Conservation (phyloP, 768 basidiomycete genomes). For the Rhizopogon rudus region DNA sequence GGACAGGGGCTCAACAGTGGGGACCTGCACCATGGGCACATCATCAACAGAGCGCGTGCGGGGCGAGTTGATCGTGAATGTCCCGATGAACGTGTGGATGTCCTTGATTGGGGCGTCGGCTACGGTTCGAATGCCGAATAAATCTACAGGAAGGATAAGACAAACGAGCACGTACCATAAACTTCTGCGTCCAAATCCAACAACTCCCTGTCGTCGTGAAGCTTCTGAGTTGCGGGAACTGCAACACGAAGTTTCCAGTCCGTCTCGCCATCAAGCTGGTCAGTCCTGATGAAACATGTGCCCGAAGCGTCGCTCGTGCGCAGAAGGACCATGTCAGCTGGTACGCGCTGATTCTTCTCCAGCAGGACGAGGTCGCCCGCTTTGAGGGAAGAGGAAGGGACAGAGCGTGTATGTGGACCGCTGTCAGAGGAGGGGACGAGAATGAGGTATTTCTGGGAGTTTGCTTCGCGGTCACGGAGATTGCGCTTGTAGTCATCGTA, state of each 20-base stretch:
- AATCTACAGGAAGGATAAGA: background rate
- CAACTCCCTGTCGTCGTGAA: conserved; percentile 49
- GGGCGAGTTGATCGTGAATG: conserved; percentile 68
- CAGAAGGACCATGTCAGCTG: conserved; percentile 88
- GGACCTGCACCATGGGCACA: conserved; percentile 35
- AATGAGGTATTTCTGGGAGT: conserved; percentile 86
- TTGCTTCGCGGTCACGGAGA: conserved; percentile 89
- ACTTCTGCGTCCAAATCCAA: conserved; percentile 77
- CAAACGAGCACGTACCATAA: conserved; percentile 55
- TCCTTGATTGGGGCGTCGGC: conserved; percentile 97
- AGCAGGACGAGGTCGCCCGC: conserved; percentile 89
- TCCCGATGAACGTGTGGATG: conserved; percentile 93
- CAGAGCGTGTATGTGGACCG: conserved; percentile 58
- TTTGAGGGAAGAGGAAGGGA: conserved; percentile 82
- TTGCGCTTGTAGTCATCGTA: conserved; percentile 97
- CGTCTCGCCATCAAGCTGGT: conserved; percentile 97
- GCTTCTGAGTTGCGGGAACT: conserved; percentile 75
- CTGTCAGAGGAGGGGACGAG: conserved; percentile 52
- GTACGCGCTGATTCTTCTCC: conserved; percentile 97
- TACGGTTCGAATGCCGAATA: conserved; percentile 20
- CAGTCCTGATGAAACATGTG: conserved; percentile 95
- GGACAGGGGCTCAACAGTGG: conserved; percentile 76
- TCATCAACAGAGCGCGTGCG: conserved; percentile 22
- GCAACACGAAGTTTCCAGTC: conserved; percentile 98
- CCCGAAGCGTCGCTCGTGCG: conserved; percentile 86